Conservation (phyloP, 2,329 filamentous ascomycete species). For the Alternaria angustiovoidea region DNA sequence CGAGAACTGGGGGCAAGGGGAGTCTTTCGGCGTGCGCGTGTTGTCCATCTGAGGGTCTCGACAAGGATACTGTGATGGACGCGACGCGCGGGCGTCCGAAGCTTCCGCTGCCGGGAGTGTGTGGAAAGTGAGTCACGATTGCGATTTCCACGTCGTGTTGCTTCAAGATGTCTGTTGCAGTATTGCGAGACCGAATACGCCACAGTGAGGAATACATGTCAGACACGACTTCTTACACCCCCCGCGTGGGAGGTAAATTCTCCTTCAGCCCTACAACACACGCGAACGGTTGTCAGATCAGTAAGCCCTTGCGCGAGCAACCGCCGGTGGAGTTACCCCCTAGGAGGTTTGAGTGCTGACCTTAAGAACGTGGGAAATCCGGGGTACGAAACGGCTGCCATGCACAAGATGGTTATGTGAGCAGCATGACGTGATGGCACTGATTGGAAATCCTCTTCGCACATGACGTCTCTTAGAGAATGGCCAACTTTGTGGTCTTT, state of each 20-base stretch:
- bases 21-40: background rate
- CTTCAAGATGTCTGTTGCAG: background rate
- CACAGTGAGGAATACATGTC: slow-evolving; percentile 1
- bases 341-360: slow-evolving; percentile 37
- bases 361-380: slow-evolving; percentile 18
- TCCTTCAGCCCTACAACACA: slow-evolving; percentile 28
- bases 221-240: slow-evolving; percentile 10
- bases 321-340: slow-evolving; percentile 28
- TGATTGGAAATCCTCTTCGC: background rate
- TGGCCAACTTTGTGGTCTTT: background rate
- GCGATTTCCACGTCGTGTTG: background rate
- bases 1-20: background rate
- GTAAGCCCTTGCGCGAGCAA: slow-evolving; percentile 40
- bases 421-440: slow-evolving; percentile 3
- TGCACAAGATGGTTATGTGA: background rate
- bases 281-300: slow-evolving; percentile 26
- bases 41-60: background rate
- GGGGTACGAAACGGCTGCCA: slow-evolving; percentile 17
- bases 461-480: background rate
- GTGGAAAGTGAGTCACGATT: background rate
- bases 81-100: background rate
- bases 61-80: background rate
- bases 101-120: background rate
- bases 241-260: slow-evolving; percentile 24
- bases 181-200: background rate